Base-by-base conservation (phyloP, 1,284 basidiomycete species). In the Cronartium quercuum region DNA sequence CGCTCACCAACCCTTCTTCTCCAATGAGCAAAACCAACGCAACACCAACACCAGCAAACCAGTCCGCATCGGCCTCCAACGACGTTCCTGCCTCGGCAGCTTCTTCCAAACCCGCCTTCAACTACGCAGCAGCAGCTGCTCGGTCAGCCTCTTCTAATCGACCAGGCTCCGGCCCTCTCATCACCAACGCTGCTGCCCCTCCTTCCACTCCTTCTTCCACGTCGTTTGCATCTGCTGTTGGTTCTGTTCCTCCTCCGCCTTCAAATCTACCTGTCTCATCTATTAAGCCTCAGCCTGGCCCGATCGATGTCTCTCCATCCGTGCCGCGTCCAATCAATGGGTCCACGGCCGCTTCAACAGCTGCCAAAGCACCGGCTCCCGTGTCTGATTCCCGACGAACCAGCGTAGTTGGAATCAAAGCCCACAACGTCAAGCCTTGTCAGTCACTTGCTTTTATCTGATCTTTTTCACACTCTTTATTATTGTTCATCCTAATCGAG, bases 21-120 rank as follows among this genome's bases (percentile, higher is more conserved):
- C 70, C 70, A 74, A 74, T 74, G 70, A 74, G 70, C 70, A 74
- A 74, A 74, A 74, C 70, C 70, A 74, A 74, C 51, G 29, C 70
- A 66, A 60, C 70, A 41, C 70, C 62, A n/a, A 34, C 70, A 58
- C 38, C 70, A 74, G 70, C 70, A 73, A 40, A 47, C 63, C 70
- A 65, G 63, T 73, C 70, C 70, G 47, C 63, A 55, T 47, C 70
- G 70, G 63, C 63, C 37, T 58, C 70, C 51, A 66, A 58, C 70
- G 64, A 74, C 64, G 37, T 51, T 65, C 70, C 63, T 58, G 51
- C 70, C 40, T 42, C 63, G 38, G 38, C 70, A 41, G 62, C 64
- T 51, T 29, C 58, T n/a, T 29, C 62, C 29, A 74, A 74, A 61
- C 70, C 70, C 13, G 29, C 70, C 51, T 66, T 74, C 70, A 74